Base-by-base conservation (phyloP, 129 eudicot genomes). In the Flaveria robusta region DNA sequence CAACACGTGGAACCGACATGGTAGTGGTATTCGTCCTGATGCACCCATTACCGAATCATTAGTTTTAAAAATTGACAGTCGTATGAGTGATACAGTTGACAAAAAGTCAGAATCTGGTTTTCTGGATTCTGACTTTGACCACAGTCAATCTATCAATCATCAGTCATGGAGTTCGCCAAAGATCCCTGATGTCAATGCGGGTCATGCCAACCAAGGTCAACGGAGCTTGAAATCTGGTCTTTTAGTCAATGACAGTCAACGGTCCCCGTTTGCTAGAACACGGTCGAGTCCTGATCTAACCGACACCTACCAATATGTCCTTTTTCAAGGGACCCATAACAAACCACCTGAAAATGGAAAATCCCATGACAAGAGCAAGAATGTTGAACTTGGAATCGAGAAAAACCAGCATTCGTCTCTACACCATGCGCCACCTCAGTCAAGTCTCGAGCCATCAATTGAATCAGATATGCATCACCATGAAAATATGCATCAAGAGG, bases 201-300 rank as follows among this genome's bases (percentile, higher is more conserved):
- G 75, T 74, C 77, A 72, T 43, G 73, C 85, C 5, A 79, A 80
- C 77, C 78, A 79, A 68, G 76, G 72, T 64, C 88, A 87, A 70
- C 83, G 78, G 86, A 84, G 71, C 73, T 65, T 80, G 52, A 85
- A 58, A 83, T 65, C 87, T 5, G 88, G 86, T 52, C 81, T 77
- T 15, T 55, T 81, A 80, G 85, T 80, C 31, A 86, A 85, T 66
- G 90, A 87, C 31, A 80, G 79, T 27, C 93, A 91, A 70, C 74
- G 87, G 78, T 82, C 80, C 64, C 86, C 85, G 66, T 86, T 94
- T 87, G 92, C 97, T 16, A 87, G 97, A 83, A 91, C 97, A 43
- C 74, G 83, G 20, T 94, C 99, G 1, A 91, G 99, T 63, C 99
- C 99, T n/a, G 96, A 94, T 41, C 80, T 94, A 39, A 91, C 96